These are phyloP conservation scores for Pleurotus djamor DNA, from an alignment of 768 basidiomycete genomes.

Conservation along the genomic window DNA sequence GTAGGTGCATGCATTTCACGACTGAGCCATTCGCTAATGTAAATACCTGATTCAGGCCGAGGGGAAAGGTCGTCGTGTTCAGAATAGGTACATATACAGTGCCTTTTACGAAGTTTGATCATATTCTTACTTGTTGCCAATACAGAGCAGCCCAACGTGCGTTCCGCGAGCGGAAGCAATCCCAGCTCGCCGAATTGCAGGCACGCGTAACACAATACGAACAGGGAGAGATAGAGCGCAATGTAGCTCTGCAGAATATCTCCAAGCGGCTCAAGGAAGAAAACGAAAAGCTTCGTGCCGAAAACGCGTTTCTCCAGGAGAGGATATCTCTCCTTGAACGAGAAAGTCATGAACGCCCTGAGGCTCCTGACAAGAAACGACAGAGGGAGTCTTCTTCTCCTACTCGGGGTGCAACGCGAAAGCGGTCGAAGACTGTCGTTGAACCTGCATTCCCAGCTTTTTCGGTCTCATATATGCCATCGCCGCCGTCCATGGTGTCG, in stretches of 20 bases:
- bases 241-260: conserved; percentile 78
- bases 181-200: conserved; percentile 84
- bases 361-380: conserved; percentile 52
- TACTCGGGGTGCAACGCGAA: conserved; percentile 23
- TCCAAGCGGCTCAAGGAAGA: conserved; percentile 87
- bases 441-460: conserved; percentile 29
- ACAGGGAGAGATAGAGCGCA: conserved; percentile 88
- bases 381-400: conserved; percentile 49
- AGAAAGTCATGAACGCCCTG: conserved; percentile 20
- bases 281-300: conserved; percentile 69
- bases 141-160: conserved; percentile 83
- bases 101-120: not conserved
- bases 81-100: conserved; percentile 57
- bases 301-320: conserved; percentile 62
- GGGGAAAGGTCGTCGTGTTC: conserved; percentile 65
- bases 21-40: conserved; percentile 5
- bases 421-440: conserved; percentile 29
- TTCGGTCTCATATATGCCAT: conserved; percentile 35
- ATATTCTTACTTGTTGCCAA: conserved; percentile 6
- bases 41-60: conserved; percentile 32
- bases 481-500: conserved; percentile 49
- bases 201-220: conserved; percentile 83
- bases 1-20: conserved; percentile 30
- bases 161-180: conserved; percentile 87
- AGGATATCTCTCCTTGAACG: conserved; percentile 40